Percentiles rank a stretch among this genome's conserved stretches.
Evolutionary conservation across 2,329 filamentous ascomycete species (phyloP).

Genomic region (Penicillium sp.): DNA sequence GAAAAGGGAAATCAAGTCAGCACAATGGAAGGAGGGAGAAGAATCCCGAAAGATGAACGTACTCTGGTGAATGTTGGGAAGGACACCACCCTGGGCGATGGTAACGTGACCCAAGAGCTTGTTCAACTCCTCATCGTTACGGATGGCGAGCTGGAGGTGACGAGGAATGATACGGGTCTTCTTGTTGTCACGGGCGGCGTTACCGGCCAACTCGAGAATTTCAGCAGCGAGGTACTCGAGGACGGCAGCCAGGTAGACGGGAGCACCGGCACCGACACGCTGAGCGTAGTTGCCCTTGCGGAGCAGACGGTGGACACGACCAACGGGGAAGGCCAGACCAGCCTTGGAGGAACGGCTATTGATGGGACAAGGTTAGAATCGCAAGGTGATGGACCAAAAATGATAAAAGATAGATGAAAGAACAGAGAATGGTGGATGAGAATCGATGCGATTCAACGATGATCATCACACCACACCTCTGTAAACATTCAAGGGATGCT

Average conservation of each 20-base stretch:
- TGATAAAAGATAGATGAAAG: too few relatives aligned
- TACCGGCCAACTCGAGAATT: slow-evolving; percentile 97
- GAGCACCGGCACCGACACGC: slow-evolving; percentile 95
- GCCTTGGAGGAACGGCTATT: slow-evolving; percentile 95
- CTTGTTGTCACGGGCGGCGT: slow-evolving; percentile 99
- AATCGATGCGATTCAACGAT: too few relatives aligned
- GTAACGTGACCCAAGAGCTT: slow-evolving; percentile 95
- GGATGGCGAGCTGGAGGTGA: slow-evolving; percentile 97
- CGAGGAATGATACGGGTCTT: slow-evolving; percentile 99
- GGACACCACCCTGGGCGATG: slow-evolving; percentile 93
- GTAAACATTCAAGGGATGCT: slow-evolving; percentile 10
- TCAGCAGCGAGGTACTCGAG: slow-evolving; percentile 98
- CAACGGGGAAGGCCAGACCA: slow-evolving; percentile 96
- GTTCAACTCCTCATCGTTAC: slow-evolving; percentile 99
- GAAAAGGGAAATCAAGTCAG: slow-evolving; percentile 11
- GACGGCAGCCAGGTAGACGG: slow-evolving; percentile 93
- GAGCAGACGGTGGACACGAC: slow-evolving; percentile 97
- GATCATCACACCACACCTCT: too few relatives aligned
- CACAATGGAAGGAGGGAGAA: not conserved
- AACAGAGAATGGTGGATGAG: too few relatives aligned
- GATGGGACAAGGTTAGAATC: slow-evolving; percentile 3
- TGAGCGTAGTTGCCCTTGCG: slow-evolving; percentile 99
- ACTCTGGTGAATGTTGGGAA: slow-evolving; percentile 98
- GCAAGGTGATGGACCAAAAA: too few relatives aligned
- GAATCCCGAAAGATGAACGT: slow-evolving; percentile 41